Percentiles rank a stretch among this genome's conserved stretches.
phyloP scores from a whole-genome alignment of 192 early-diverging fungal species.

The Entomortierella chlamydospora region DNA sequence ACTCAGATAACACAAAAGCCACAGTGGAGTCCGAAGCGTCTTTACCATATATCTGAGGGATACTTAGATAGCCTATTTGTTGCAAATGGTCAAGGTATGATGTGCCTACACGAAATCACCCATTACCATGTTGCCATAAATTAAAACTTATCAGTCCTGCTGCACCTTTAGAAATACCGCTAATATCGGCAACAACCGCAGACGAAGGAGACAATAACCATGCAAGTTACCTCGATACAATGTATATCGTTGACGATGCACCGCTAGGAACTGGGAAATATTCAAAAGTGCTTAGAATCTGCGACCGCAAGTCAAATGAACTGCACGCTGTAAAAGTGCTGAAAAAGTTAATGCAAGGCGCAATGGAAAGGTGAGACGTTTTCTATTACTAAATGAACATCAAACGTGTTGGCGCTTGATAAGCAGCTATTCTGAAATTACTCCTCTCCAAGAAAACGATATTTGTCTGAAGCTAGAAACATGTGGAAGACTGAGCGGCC shows the following conservation, averaged over 20 bases:
- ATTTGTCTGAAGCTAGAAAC: slow-evolving; percentile 1
- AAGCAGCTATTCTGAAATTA: background rate
- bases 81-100: background rate
- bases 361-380: background rate
- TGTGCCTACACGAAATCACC: too few species aligned
- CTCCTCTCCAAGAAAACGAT: background rate
- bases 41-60: background rate
- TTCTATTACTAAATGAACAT: background rate
- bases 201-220: background rate
- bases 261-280: background rate
- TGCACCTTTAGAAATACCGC: too few species aligned
- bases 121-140: too few species aligned
- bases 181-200: too few species aligned
- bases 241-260: background rate
- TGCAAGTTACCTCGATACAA: background rate
- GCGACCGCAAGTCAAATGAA: background rate
- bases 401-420: background rate
- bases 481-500: background rate
- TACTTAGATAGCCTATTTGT: background rate
- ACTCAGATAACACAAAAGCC: background rate
- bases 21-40: background rate
- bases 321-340: slow-evolving; percentile 3
- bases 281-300: background rate
- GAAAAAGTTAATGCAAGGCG: background rate
- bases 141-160: too few species aligned